A percentile compares a stretch with the other conserved stretches of the same genome.
Conservation (phyloP, 495 filamentous ascomycete genomes). For the Tirmania nivea region DNA sequence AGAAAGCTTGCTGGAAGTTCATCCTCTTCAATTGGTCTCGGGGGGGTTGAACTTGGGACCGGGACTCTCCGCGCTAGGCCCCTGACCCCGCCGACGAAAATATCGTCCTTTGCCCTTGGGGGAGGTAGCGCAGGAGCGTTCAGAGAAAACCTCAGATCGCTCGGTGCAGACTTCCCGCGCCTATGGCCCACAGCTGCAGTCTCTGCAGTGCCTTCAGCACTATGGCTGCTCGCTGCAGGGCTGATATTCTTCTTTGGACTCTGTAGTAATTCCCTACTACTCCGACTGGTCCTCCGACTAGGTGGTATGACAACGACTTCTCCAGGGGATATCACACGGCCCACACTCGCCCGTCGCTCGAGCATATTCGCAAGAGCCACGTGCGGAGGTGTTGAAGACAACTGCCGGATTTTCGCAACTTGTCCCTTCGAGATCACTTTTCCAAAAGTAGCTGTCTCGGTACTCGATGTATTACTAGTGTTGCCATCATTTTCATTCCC, state of each 20-base stretch:
- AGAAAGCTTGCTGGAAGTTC: too few relatives aligned
- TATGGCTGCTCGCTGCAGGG: neutral
- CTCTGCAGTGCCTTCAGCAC: neutral
- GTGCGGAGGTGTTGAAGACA: neutral
- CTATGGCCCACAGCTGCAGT: neutral
- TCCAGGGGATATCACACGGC: neutral
- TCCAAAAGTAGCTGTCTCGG: neutral
- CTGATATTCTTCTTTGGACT: neutral
- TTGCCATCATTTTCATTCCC: neutral
- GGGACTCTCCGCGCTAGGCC: neutral
- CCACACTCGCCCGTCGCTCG: neutral
- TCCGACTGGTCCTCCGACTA: neutral
- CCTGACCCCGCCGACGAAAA: too few relatives aligned
- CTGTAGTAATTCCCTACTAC: neutral
- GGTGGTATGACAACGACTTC: neutral
- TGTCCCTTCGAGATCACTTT: neutral
- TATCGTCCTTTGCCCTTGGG: neutral
- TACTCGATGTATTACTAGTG: neutral
- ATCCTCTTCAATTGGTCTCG: too few relatives aligned
- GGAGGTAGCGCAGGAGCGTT: neutral
- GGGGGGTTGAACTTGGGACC: neutral
- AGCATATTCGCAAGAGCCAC: neutral
- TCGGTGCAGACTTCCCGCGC: neutral
- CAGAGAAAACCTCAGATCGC: neutral
- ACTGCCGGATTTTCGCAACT: neutral